phyloP scores from a whole-genome alignment of 2,329 filamentous ascomycete genomes.

The Cyphellophora attinorum region DNA sequence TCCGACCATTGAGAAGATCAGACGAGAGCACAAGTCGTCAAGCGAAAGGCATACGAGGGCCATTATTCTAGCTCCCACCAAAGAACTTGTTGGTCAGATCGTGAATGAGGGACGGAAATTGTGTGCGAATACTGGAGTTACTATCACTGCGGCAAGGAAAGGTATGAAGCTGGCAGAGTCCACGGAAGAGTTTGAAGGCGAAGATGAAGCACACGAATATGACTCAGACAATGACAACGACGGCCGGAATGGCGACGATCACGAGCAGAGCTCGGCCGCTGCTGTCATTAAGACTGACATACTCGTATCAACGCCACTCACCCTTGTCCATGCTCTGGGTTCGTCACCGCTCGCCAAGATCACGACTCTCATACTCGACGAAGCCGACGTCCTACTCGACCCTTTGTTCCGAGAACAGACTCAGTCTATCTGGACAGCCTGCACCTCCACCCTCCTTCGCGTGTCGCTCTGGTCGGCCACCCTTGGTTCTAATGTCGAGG shows the following conservation, averaged over 20 bases:
- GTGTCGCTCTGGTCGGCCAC: conserved; percentile 91
- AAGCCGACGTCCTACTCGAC: conserved; percentile 90
- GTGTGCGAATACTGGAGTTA: conserved; percentile 64
- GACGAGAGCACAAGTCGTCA: conserved; percentile 36
- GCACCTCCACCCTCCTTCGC: conserved; percentile 58
- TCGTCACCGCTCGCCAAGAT: conserved; percentile 54
- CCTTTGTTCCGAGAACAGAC: conserved; percentile 85
- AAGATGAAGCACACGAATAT: conserved; percentile 29
- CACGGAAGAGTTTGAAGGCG: conserved; percentile 22
- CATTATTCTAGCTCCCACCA: conserved; percentile 67
- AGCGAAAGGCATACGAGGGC: conserved; percentile 53
- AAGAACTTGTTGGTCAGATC: conserved; percentile 74
- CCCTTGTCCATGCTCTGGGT: conserved; percentile 65
- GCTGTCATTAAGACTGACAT: conserved; percentile 64
- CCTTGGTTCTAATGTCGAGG: conserved; percentile 88
- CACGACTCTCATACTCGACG: conserved; percentile 70
- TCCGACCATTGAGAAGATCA: conserved; percentile 68
- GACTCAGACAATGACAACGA: conserved; percentile 25
- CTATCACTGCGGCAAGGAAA: conserved; percentile 74
- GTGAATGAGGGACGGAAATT: conserved; percentile 76
- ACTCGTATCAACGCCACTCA: conserved; percentile 68
- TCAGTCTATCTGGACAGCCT: conserved; percentile 70
- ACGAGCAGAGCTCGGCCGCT: conserved; percentile 19
- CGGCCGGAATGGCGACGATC: conserved; percentile 12
- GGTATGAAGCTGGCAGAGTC: conserved; percentile 57